These are phyloP conservation scores for Pseudogymnoascus sp. DNA, from an alignment of 2,329 filamentous ascomycete genomes.

Conservation along the genomic window DNA sequence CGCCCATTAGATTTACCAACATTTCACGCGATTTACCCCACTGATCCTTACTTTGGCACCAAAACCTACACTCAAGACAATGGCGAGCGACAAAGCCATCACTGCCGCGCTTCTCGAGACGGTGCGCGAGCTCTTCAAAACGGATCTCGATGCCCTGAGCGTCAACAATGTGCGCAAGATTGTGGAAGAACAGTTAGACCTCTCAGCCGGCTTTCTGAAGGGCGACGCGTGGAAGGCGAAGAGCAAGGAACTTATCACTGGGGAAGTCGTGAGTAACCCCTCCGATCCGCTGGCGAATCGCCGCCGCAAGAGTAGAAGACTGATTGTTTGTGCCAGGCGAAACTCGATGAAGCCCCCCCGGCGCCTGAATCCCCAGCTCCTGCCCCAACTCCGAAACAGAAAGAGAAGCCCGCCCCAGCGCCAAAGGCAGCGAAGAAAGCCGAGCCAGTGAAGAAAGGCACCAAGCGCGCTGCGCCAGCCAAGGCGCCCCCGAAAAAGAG, in stretches of 20 bases:
- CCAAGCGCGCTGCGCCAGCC: slow-evolving; percentile 33
- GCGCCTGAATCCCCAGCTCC: neutral
- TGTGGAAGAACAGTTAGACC: slow-evolving; percentile 40
- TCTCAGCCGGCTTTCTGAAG: slow-evolving; percentile 46
- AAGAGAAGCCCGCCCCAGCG: slow-evolving; percentile 12
- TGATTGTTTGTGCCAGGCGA: slow-evolving; percentile 12
- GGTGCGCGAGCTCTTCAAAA: slow-evolving; percentile 39
- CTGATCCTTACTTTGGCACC: neutral
- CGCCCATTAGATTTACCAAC: neutral
- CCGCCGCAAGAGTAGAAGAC: slow-evolving; percentile 11
- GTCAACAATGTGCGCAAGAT: slow-evolving; percentile 50
- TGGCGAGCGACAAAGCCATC: slow-evolving; percentile 33
- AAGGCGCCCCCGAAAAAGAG: slow-evolving; percentile 30
- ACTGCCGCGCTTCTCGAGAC: slow-evolving; percentile 40
- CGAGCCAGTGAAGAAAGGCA: slow-evolving; percentile 37
- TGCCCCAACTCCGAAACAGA: slow-evolving; percentile 1
- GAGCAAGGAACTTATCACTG: slow-evolving; percentile 51
- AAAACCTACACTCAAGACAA: slow-evolving; percentile 27
- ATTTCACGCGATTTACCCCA: neutral
- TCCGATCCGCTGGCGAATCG: neutral
- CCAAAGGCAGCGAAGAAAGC: slow-evolving; percentile 34
- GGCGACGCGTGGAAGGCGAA: slow-evolving; percentile 46
- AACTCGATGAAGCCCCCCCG: slow-evolving; percentile 14
- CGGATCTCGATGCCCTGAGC: slow-evolving; percentile 39
- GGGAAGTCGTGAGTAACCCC: slow-evolving; percentile 41